Evolutionary conservation across 2,329 filamentous ascomycete genomes (phyloP).

Genomic region (Peltaster fructicola): DNA sequence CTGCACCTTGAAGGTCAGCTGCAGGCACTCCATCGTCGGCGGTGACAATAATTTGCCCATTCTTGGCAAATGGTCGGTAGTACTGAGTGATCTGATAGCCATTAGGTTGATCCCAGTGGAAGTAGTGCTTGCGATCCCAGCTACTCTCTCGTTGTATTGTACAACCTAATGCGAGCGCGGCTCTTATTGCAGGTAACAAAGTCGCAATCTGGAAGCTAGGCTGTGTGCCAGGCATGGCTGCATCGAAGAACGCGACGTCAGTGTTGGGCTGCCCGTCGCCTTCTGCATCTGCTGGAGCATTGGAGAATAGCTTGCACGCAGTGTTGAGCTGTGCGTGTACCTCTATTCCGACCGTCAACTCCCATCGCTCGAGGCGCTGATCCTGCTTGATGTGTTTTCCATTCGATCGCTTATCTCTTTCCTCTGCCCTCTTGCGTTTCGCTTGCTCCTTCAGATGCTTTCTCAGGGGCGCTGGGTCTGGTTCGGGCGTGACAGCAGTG

Average conservation of each 20-base stretch:
- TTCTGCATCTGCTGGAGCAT: conserved; percentile 23
- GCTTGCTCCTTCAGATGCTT: conserved; percentile 26
- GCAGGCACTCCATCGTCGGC: conserved; percentile 62
- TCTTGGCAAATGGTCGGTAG: conserved; percentile 52
- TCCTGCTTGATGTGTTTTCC: conserved; percentile 5
- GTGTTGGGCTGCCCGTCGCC: conserved; percentile 43
- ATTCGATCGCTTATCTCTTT: conserved; percentile 7
- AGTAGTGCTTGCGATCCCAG: conserved; percentile 97
- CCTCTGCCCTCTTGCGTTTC: conserved; percentile 15
- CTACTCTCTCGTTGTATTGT: conserved; percentile 56
- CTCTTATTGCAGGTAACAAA: conserved; percentile 74
- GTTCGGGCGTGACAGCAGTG: conserved; percentile 6
- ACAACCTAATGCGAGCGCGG: conserved; percentile 71
- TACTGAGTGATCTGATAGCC: conserved; percentile 98
- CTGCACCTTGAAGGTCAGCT: conserved; percentile 48
- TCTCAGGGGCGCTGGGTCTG: conserved; percentile 18
- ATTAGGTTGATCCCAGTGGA: conserved; percentile 93
- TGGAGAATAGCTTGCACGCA: conserved; percentile 72
- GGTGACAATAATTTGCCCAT: conserved; percentile 55
- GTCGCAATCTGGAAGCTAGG: conserved; percentile 69
- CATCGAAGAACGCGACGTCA: conserved; percentile 78
- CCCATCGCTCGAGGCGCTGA: conserved; percentile 45
- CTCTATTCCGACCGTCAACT: conserved; percentile 89
- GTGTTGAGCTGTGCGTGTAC: conserved; percentile 95
- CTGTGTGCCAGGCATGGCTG: conserved; percentile 76